A percentile compares a stretch with the other conserved stretches of the same genome.
These are phyloP conservation scores for Thuja plicata DNA, from an alignment of 83 land plant species.

Conservation along the genomic window DNA sequence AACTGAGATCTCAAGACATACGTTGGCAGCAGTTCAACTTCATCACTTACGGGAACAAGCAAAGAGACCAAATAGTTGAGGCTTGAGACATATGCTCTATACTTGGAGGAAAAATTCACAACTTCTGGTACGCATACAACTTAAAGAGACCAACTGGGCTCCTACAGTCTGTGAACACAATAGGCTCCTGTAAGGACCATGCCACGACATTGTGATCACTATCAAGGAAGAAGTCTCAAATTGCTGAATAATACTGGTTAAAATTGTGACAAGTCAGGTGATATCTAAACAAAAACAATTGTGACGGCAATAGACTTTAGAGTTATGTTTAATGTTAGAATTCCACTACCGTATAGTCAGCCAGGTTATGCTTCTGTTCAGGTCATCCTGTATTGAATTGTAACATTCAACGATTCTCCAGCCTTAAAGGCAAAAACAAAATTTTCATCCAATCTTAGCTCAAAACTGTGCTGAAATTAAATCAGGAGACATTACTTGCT, in stretches of 20 bases:
- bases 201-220: neutral
- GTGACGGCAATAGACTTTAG: neutral
- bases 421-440: constrained; percentile 8
- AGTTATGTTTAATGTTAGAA: neutral
- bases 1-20: constrained; percentile 15
- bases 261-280: neutral
- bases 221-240: neutral
- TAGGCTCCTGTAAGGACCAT: neutral
- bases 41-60: constrained; percentile 11
- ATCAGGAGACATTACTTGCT: neutral
- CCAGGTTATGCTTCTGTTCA: neutral
- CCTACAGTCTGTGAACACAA: neutral
- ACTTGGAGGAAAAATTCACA: neutral
- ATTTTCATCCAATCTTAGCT: constrained; percentile 4
- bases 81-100: neutral
- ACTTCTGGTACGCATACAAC: neutral
- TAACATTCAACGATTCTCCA: neutral
- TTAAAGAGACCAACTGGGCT: neutral
- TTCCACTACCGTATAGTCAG: neutral
- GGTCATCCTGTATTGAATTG: neutral
- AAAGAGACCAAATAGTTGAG: constrained; percentile 15
- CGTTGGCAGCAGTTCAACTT: constrained; percentile 16
- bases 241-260: neutral
- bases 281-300: neutral
- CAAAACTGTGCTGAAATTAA: neutral